These are phyloP conservation scores for Ogataea wickerhamii DNA, from an alignment of 805 yeast genomes.

Conservation along the genomic window DNA sequence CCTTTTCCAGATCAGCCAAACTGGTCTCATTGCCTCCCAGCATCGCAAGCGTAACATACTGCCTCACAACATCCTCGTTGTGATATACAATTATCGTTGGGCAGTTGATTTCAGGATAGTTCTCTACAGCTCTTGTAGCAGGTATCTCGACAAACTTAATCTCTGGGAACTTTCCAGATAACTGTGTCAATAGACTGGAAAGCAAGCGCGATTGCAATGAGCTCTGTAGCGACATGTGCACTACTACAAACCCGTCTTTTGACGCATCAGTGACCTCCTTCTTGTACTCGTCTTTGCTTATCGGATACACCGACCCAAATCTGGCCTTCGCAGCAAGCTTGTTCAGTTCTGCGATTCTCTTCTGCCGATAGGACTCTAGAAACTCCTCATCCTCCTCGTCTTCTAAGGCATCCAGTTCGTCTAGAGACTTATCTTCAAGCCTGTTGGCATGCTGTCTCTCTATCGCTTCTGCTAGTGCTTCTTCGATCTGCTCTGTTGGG, in stretches of 20 bases:
- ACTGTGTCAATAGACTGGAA: constrained; percentile 48
- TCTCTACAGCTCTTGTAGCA: constrained; percentile 87
- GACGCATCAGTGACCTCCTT: constrained; percentile 83
- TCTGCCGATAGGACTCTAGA: constrained; percentile 68
- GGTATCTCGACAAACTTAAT: constrained; percentile 89
- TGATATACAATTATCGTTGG: constrained; percentile 87
- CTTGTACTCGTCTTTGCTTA: constrained; percentile 85
- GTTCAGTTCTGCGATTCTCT: constrained; percentile 72
- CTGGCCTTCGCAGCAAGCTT: constrained; percentile 50
- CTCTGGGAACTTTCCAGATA: constrained; percentile 71
- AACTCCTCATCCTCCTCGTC: constrained; percentile 94
- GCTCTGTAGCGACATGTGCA: constrained; percentile 70
- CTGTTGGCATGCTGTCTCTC: constrained; percentile 77
- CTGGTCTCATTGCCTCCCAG: constrained; percentile 82
- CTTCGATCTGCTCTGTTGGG: constrained; percentile 82
- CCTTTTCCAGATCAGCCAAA: constrained; percentile 64
- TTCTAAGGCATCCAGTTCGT: constrained; percentile 82
- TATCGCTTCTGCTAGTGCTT: constrained; percentile 80
- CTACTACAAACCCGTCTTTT: constrained; percentile 58
- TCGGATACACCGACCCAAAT: constrained; percentile 74
- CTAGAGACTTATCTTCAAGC: constrained; percentile 69
- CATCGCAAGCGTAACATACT: constrained; percentile 72
- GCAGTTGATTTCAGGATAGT: constrained; percentile 84
- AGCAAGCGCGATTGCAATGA: constrained; percentile 72
- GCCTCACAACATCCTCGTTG: constrained; percentile 74